Conservation (phyloP, 805 yeast species). For the Candida sakaeoensis region DNA sequence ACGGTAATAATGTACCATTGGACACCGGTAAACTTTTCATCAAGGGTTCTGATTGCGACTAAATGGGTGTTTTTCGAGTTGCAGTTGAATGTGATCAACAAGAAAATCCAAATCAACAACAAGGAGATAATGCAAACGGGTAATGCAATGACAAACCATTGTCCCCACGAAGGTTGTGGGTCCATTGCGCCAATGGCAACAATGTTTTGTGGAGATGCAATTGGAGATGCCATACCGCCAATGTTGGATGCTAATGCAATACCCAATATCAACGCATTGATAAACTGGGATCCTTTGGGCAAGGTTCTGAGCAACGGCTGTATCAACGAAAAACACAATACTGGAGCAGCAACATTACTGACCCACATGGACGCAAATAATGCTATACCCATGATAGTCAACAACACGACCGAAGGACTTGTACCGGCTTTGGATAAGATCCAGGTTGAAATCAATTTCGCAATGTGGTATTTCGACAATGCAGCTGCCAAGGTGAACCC, state of each 20-base stretch:
- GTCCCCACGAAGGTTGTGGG: constrained; percentile 55
- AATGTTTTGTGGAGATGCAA: constrained; percentile 54
- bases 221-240: constrained; percentile 56
- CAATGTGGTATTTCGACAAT: constrained; percentile 50
- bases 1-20: constrained; percentile 76
- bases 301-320: constrained; percentile 46
- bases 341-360: constrained; percentile 56
- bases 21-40: constrained; percentile 62
- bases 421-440: constrained; percentile 49
- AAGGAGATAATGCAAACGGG: constrained; percentile 44
- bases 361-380: constrained; percentile 56
- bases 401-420: constrained; percentile 43
- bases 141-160: constrained; percentile 51
- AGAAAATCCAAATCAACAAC: constrained; percentile 44
- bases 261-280: constrained; percentile 40
- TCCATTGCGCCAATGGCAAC: constrained; percentile 50
- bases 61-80: constrained; percentile 44
- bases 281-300: constrained; percentile 39
- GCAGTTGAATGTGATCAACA: constrained; percentile 53
- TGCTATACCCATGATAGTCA: constrained; percentile 50
- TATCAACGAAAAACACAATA: constrained; percentile 48
- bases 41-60: constrained; percentile 54
- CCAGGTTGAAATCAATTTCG: constrained; percentile 47
- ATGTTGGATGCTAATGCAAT: constrained; percentile 51
- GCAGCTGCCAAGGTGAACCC: constrained; percentile 57